These are phyloP conservation scores for Hypoxylon fragiforme DNA, from an alignment of 495 filamentous ascomycete species.

Conservation along the genomic window DNA sequence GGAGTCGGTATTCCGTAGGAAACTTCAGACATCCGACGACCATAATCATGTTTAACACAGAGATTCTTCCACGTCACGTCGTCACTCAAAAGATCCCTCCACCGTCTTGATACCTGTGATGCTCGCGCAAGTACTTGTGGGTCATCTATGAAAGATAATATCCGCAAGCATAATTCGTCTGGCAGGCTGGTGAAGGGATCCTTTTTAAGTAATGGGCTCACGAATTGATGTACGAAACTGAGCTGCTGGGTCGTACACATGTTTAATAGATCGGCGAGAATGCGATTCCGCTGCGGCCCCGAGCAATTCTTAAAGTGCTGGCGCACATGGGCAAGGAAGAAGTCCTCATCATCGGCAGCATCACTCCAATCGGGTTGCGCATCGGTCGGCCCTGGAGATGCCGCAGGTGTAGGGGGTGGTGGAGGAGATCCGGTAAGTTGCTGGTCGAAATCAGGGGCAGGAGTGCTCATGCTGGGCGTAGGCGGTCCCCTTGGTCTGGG, in stretches of 20 bases:
- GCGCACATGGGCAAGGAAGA: slow-evolving; percentile 52
- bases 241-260: slow-evolving; percentile 92
- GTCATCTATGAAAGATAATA: slow-evolving; percentile 93
- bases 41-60: slow-evolving; percentile 89
- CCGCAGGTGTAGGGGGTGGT: slow-evolving; percentile 59
- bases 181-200: slow-evolving; percentile 90
- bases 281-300: slow-evolving; percentile 56
- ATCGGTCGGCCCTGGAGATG: slow-evolving; percentile 58
- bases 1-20: slow-evolving; percentile 35
- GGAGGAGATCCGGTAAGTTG: slow-evolving; percentile 57
- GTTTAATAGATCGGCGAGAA: slow-evolving; percentile 83
- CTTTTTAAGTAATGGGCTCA: slow-evolving; percentile 89
- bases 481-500: slow-evolving; percentile 55
- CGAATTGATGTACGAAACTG: slow-evolving; percentile 91
- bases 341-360: slow-evolving; percentile 55
- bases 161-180: slow-evolving; percentile 86
- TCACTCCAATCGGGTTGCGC: slow-evolving; percentile 56
- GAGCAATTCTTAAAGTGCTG: slow-evolving; percentile 56
- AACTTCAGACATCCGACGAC: slow-evolving; percentile 58
- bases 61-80: slow-evolving; percentile 98
- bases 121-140: slow-evolving; percentile 88
- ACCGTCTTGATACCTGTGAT: slow-evolving; percentile 88
- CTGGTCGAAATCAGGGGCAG: slow-evolving; percentile 58
- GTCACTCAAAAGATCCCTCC: slow-evolving; percentile 90
- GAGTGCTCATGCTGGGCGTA: slow-evolving; percentile 61